Base-by-base conservation (phyloP, 331 rosid species). In the Rosa hybrid region DNA sequence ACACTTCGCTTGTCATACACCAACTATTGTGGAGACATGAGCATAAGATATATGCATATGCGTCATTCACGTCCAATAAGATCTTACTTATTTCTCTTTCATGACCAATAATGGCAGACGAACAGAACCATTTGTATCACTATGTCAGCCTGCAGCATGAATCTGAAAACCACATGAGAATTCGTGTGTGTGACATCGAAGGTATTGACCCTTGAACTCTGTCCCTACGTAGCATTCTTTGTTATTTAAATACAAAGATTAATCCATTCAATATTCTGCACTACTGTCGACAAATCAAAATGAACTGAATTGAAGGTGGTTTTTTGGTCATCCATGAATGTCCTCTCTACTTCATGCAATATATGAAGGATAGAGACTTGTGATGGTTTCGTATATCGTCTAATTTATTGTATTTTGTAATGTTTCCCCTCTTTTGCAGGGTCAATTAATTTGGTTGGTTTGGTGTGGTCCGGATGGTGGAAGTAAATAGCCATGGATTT, bases 391-490 rank as follows among this genome's bases (percentile, higher is more conserved):
- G 7, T 27, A 62, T 62, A 14, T 11, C 12, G 39, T 59, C 16
- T 11, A 11, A 64, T 34, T 1, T 38, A 3, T 38, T 67, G n/a
- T 27, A 67, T 38, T 39, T 38, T 67, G 50, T 39, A 4, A 18
- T 39, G 72, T 39, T 41, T n/a, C 49, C 20, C 18, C 4, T 18
- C 3, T 65, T 17, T 8, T 16, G 49, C 50, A 8, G 72, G 27
- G n/a, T 39, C 11, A 39, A 68, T 68, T 38, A 68, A 68, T 68
- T 68, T 68, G 49, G 50, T 8, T 20, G 25, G 49, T 27, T 34
- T 68, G 72, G 64, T 41, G 18, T 68, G 72, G 50, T 68, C 72
- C 72, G 8, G 72, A 18, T 41, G 72, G 72, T 68, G 72, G 50
- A 20, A 68, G 72, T 68, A 68, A 68, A 68, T 68, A 68, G 23